Evolutionary conservation across 2,329 filamentous ascomycete species (phyloP).

Genomic region (Claviceps cyperi): DNA sequence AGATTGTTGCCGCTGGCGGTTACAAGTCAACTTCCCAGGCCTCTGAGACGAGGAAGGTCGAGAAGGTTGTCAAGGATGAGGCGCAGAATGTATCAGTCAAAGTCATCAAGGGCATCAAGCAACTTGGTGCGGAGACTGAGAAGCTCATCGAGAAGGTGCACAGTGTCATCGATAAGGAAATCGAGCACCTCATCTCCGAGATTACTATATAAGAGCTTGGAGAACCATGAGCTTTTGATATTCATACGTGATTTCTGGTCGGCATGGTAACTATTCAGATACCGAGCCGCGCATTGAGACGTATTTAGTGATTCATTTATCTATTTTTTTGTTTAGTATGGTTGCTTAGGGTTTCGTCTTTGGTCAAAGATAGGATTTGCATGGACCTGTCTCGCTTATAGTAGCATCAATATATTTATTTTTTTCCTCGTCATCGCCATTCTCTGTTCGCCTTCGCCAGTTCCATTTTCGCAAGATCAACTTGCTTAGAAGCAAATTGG

Average conservation of each 20-base stretch:
- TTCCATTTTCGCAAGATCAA: neutral
- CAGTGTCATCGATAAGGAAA: conserved; percentile 45
- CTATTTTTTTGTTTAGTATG: conserved; percentile 4
- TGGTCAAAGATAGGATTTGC: neutral
- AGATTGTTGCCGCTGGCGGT: conserved; percentile 61
- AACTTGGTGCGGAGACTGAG: conserved; percentile 40
- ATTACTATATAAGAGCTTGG: conserved; percentile 22
- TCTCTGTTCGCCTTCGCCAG: neutral
- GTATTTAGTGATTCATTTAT: neutral
- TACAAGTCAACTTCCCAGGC: conserved; percentile 43
- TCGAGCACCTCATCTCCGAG: conserved; percentile 44
- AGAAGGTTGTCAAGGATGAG: conserved; percentile 44
- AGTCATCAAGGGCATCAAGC: conserved; percentile 38
- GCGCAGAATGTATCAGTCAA: conserved; percentile 44
- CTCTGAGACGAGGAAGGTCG: conserved; percentile 41
- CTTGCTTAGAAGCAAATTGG: neutral
- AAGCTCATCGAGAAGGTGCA: conserved; percentile 50
- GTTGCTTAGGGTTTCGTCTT: conserved; percentile 1
- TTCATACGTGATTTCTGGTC: neutral
- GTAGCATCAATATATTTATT: conserved; percentile 7
- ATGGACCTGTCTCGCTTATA: neutral
- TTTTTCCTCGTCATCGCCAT: neutral
- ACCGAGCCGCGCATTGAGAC: conserved; percentile 9
- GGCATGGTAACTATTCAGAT: conserved; percentile 12
- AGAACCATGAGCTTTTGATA: neutral